phyloP scores from a whole-genome alignment of 331 rosid genomes.

The Malus hybrid region DNA sequence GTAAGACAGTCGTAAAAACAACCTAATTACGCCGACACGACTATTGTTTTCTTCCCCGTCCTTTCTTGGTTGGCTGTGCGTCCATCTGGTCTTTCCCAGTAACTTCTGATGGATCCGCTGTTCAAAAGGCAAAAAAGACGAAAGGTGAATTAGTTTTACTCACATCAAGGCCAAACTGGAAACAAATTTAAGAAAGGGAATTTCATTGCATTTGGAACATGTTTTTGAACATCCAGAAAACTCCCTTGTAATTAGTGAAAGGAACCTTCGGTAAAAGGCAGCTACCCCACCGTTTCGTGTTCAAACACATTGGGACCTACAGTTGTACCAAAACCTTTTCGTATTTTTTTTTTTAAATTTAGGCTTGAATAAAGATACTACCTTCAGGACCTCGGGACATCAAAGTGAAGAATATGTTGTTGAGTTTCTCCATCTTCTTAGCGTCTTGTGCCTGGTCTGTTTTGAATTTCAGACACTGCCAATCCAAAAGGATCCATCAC shows the following conservation, averaged over 20 bases:
- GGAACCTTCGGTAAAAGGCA: not conserved
- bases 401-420: conserved; percentile 80
- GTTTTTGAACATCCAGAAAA: not conserved
- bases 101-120: conserved; percentile 73
- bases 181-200: not conserved
- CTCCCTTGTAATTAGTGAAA: not conserved
- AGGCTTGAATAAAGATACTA: conserved; percentile 17
- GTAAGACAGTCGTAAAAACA: not conserved
- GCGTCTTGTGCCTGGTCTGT: conserved; percentile 92
- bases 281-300: not conserved
- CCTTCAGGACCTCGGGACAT: conserved; percentile 98
- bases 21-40: not conserved
- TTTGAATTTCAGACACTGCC: conserved; percentile 83
- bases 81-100: conserved; percentile 72
- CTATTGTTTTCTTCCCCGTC: conserved; percentile 82
- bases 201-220: not conserved
- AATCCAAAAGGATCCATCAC: not conserved
- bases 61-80: conserved; percentile 62
- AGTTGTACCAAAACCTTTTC: not conserved
- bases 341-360: too few species aligned
- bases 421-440: conserved; percentile 80
- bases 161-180: not conserved
- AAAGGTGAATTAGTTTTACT: not conserved
- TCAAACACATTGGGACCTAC: not conserved
- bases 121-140: not conserved